These are phyloP conservation scores for Sclerotinia nivalis DNA, from an alignment of 2,329 filamentous ascomycete genomes.

Conservation along the genomic window DNA sequence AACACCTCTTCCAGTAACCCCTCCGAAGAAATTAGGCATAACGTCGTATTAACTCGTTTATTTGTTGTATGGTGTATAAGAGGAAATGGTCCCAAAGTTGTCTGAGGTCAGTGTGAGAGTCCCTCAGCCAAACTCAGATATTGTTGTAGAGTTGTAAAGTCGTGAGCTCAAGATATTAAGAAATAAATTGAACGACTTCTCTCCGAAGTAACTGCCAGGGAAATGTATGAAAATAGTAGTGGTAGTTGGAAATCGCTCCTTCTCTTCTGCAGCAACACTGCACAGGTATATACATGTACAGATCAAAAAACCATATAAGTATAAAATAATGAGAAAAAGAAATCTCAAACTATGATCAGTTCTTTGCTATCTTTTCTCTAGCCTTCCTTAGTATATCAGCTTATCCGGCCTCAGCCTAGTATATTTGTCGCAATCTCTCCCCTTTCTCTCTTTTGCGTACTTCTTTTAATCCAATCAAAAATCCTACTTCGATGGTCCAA, in stretches of 20 bases:
- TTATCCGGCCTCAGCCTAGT: slow-evolving; percentile 6
- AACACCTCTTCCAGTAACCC: slow-evolving; percentile 39
- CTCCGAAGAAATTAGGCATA: slow-evolving; percentile 41
- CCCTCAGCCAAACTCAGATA: not conserved
- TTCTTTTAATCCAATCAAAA: not conserved
- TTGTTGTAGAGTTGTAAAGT: not conserved
- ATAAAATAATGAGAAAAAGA: slow-evolving; percentile 1
- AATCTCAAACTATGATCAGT: slow-evolving; percentile 3
- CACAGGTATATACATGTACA: not conserved
- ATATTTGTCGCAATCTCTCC: slow-evolving; percentile 15
- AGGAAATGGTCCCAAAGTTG: not conserved
- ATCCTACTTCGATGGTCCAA: slow-evolving; percentile 8
- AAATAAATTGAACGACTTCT: not conserved
- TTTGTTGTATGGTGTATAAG: not conserved
- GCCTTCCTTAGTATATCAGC: not conserved
- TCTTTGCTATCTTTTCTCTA: slow-evolving; percentile 6
- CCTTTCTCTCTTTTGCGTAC: slow-evolving; percentile 13
- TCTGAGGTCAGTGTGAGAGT: not conserved
- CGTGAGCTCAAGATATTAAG: not conserved
- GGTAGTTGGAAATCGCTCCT: not conserved
- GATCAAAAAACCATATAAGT: not conserved
- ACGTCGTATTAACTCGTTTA: slow-evolving; percentile 17
- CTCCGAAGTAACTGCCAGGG: not conserved
- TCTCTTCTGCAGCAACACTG: not conserved
- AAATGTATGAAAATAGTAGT: not conserved